Evolutionary conservation across 108 stramenopile species (phyloP).

Genomic region (Bacterosira constricta): DNA sequence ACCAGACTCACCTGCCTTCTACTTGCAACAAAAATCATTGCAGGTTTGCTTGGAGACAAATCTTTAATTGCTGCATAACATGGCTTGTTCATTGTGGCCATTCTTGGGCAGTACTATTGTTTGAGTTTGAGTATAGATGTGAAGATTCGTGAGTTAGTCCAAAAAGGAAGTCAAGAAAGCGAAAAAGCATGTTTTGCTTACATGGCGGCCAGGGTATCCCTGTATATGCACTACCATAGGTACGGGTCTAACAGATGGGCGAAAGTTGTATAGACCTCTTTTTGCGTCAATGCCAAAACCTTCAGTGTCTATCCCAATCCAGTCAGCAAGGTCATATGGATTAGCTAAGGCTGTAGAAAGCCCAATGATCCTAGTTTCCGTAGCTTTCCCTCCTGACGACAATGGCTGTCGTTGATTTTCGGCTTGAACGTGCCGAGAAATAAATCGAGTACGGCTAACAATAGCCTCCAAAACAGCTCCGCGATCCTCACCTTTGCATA

Average conservation of each 20-base stretch:
- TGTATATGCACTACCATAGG: constrained; percentile 95
- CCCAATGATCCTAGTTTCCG: constrained; percentile 88
- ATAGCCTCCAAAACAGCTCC: constrained; percentile 99
- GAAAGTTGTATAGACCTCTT: constrained; percentile 94
- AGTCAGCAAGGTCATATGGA: constrained; percentile 94
- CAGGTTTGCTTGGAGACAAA: constrained; percentile 90
- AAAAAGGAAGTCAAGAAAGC: background rate
- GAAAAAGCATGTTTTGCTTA: constrained; percentile 16
- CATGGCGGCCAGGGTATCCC: constrained; percentile 96
- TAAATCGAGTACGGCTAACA: constrained; percentile 93
- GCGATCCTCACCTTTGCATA: constrained; percentile 90
- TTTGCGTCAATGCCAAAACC: constrained; percentile 31
- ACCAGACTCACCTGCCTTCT: constrained; percentile 17
- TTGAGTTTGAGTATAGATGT: too few species aligned
- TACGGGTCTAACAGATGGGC: constrained; percentile 94
- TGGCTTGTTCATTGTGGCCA: constrained; percentile 99
- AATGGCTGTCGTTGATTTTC: constrained; percentile 16
- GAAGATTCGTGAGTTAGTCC: background rate
- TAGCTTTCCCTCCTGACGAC: constrained; percentile 6
- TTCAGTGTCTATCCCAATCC: constrained; percentile 92
- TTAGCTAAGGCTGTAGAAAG: constrained; percentile 97
- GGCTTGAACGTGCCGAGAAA: constrained; percentile 66
- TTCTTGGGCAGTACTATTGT: constrained; percentile 91
- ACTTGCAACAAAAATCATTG: constrained; percentile 93
- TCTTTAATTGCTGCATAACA: constrained; percentile 97